phyloP scores from a whole-genome alignment of 2,329 filamentous ascomycete genomes.

The Pleurostoma richardsiae region DNA sequence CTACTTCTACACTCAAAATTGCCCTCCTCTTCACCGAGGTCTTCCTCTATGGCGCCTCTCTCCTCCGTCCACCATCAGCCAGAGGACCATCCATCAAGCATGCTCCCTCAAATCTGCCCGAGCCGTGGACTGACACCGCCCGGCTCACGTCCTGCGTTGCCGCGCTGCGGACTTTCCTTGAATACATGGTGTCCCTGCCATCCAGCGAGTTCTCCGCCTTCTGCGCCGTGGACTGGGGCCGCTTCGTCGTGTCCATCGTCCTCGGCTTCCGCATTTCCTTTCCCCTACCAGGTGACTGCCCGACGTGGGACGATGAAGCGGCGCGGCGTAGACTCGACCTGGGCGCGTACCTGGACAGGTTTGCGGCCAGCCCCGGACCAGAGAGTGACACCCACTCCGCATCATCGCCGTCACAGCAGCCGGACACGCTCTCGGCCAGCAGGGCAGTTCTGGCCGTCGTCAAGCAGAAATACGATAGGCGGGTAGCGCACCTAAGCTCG shows the following conservation, averaged over 20 bases:
- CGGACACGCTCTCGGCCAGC: constrained; percentile 39
- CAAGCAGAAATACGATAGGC: constrained; percentile 37
- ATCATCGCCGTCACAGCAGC: constrained; percentile 15
- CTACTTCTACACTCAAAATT: constrained; percentile 23
- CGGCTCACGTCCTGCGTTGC: constrained; percentile 12
- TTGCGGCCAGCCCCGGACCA: constrained; percentile 16
- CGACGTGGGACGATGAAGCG: constrained; percentile 28
- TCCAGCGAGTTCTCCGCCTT: constrained; percentile 26
- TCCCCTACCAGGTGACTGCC: constrained; percentile 26
- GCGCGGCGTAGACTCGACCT: constrained; percentile 34
- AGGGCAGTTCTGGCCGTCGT: constrained; percentile 40
- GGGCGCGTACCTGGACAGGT: constrained; percentile 27
- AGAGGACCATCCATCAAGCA: neutral
- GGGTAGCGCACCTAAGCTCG: constrained; percentile 26
- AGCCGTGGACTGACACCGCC: neutral
- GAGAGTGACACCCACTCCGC: constrained; percentile 11
- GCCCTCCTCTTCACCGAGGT: constrained; percentile 29
- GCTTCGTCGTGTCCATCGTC: constrained; percentile 34
- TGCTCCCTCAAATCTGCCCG: constrained; percentile 7
- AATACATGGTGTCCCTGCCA: constrained; percentile 14
- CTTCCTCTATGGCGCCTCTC: constrained; percentile 30
- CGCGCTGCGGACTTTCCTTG: constrained; percentile 17
- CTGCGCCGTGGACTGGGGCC: constrained; percentile 35
- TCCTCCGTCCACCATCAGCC: constrained; percentile 17
- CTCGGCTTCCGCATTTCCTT: constrained; percentile 42